Evolutionary conservation across 176 grass and related monocot species (phyloP).

Genomic region (Triticum urartu): DNA sequence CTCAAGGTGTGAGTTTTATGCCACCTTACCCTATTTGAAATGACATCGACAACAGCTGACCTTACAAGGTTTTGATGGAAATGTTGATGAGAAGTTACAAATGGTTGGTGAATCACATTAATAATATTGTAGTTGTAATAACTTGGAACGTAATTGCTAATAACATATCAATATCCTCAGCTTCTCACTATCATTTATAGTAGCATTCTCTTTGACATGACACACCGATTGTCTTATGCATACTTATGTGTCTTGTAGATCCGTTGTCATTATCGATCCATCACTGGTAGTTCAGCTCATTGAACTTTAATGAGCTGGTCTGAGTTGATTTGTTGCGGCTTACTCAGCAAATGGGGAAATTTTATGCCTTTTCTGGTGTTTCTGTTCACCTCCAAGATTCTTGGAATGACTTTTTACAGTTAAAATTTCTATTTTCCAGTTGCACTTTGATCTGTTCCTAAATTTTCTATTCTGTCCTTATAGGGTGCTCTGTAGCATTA

Average conservation of each 20-base stretch:
- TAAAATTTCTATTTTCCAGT: not conserved
- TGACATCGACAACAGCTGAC: not conserved
- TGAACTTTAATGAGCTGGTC: constrained; percentile 2
- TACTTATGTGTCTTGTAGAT: not conserved
- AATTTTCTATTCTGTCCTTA: not conserved
- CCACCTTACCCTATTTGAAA: not conserved
- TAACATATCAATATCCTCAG: not conserved
- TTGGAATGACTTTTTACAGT: constrained; percentile 19
- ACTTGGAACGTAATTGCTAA: not conserved
- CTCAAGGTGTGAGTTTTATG: not conserved
- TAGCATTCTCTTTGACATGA: not conserved
- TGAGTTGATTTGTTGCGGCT: not conserved
- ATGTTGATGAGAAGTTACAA: not conserved
- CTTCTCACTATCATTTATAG: not conserved
- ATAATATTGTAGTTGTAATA: not conserved
- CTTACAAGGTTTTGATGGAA: not conserved
- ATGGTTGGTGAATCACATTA: not conserved
- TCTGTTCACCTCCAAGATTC: constrained; percentile 29
- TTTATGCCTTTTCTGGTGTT: not conserved
- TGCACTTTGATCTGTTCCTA: not conserved
- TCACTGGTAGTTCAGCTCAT: constrained; percentile 8
- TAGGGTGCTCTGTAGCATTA: not conserved
- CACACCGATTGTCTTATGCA: not conserved
- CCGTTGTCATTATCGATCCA: not conserved
- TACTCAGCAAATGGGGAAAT: not conserved